Conservation (phyloP, 352 stramenopile genomes). For the Globisporangium parvum region DNA sequence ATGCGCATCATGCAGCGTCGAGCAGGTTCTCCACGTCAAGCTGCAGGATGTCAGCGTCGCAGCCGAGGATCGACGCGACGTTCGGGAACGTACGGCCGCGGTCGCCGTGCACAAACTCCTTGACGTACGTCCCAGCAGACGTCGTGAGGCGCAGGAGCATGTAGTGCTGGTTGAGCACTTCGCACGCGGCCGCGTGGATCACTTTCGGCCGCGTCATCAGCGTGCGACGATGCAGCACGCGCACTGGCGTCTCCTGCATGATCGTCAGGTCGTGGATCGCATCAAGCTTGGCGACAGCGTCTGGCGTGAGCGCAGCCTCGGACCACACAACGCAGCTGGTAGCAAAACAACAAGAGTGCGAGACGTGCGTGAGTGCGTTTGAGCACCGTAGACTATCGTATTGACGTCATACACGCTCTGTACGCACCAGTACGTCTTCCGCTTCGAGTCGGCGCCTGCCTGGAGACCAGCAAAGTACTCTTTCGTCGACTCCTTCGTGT, state of each 20-base stretch:
- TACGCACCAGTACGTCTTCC: slow-evolving; percentile 83
- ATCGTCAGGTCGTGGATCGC: slow-evolving; percentile 83
- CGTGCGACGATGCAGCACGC: slow-evolving; percentile 96
- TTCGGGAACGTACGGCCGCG: slow-evolving; percentile 95
- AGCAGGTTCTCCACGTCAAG: slow-evolving; percentile 94
- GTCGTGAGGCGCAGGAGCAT: slow-evolving; percentile 95
- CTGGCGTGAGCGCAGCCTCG: slow-evolving; percentile 44
- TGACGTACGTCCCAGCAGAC: slow-evolving; percentile 97
- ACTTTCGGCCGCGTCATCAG: slow-evolving; percentile 90
- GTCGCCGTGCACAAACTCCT: slow-evolving; percentile 99
- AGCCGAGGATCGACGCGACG: slow-evolving; percentile 87
- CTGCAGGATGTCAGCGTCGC: slow-evolving; percentile 95
- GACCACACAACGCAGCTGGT: slow-evolving; percentile 80
- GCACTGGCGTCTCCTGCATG: slow-evolving; percentile 95
- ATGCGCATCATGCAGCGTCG: slow-evolving; percentile 33
- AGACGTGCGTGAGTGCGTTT: neutral
- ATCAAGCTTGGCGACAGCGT: slow-evolving; percentile 67
- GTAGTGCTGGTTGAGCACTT: slow-evolving; percentile 95
- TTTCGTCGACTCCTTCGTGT: slow-evolving; percentile 66
- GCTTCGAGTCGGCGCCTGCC: slow-evolving; percentile 77
- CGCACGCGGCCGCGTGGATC: slow-evolving; percentile 82
- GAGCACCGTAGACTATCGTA: too few species aligned
- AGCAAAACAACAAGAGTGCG: neutral
- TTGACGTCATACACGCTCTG: too few species aligned
- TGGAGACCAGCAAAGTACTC: slow-evolving; percentile 80